Percentiles rank a stretch among this genome's conserved stretches.
These are phyloP conservation scores for Fusarium sp. DNA, from an alignment of 2,329 filamentous ascomycete genomes.

Conservation along the genomic window DNA sequence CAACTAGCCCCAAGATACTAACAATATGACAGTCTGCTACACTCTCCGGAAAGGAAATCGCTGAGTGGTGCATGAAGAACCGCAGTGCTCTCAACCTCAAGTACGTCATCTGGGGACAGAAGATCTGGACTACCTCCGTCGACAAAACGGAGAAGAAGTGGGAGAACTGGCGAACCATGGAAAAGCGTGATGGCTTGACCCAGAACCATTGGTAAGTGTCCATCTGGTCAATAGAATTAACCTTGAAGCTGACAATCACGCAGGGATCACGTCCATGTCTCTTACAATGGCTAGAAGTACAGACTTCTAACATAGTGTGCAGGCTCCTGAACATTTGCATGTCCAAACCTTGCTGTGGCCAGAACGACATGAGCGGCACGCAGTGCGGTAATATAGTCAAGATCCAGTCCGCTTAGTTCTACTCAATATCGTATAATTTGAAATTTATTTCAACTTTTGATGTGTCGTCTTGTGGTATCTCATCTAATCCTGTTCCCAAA, in stretches of 20 bases:
- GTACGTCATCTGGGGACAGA: conserved; percentile 64
- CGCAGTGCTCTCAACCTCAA: conserved; percentile 56
- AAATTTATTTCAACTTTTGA: background rate
- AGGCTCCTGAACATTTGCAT: background rate
- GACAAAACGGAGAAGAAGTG: conserved; percentile 54
- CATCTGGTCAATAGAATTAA: rapidly evolving
- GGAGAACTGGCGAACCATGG: conserved; percentile 57
- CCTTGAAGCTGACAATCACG: background rate
- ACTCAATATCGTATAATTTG: background rate
- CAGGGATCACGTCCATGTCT: conserved; percentile 48
- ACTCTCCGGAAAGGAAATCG: conserved; percentile 57
- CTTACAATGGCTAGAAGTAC: conserved; percentile 37
- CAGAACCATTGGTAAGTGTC: conserved; percentile 57
- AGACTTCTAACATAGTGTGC: background rate
- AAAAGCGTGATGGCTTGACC: conserved; percentile 56
- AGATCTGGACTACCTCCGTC: conserved; percentile 57
- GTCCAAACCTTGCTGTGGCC: background rate
- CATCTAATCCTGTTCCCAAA: conserved; percentile 14
- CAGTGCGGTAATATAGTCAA: background rate
- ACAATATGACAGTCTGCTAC: conserved; percentile 48
- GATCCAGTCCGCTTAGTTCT: background rate
- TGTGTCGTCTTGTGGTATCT: conserved; percentile 23
- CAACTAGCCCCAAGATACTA: background rate
- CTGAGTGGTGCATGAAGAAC: conserved; percentile 63
- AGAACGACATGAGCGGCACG: background rate